Evolutionary conservation across 345 rosid genomes (phyloP).

Genomic region (Sisymbrium irio): DNA sequence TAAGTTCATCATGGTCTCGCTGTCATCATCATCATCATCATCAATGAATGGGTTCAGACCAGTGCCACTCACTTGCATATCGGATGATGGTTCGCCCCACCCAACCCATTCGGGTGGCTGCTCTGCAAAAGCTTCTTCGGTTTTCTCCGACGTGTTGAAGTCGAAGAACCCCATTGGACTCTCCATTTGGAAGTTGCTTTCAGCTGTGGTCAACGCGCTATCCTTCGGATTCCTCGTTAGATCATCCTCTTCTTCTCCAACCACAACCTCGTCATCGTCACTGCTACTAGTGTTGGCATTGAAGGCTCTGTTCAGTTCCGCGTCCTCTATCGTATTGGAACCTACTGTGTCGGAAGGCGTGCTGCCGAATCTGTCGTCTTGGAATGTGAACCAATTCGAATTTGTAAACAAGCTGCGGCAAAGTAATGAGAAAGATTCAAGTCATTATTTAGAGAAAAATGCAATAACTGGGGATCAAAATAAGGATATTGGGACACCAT

Average conservation of each 20-base stretch:
- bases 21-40: conserved; percentile 41
- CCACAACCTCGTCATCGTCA: conserved; percentile 95
- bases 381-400: conserved; percentile 96
- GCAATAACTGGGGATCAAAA: background rate
- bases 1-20: conserved; percentile 33
- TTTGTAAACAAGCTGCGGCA: conserved; percentile 82
- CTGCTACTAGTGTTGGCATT: conserved; percentile 34
- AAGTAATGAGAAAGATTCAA: background rate
- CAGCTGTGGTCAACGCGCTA: conserved; percentile 9
- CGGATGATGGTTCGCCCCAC: conserved; percentile 67
- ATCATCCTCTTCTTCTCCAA: conserved; percentile 82
- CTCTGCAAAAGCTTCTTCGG: conserved; percentile 58
- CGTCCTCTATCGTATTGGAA: conserved; percentile 59
- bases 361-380: conserved; percentile 67
- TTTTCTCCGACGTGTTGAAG: conserved; percentile 43
- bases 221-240: conserved; percentile 51
- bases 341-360: conserved; percentile 55
- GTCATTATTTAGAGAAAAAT: conserved; percentile 10
- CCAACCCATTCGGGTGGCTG: conserved; percentile 85
- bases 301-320: conserved; percentile 58
- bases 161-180: conserved; percentile 37
- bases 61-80: conserved; percentile 56
- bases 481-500: background rate
- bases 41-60: conserved; percentile 78
- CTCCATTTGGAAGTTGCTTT: conserved; percentile 28